These are phyloP conservation scores for Bombardia bombarda DNA, from an alignment of 495 filamentous ascomycete species.

Conservation along the genomic window DNA sequence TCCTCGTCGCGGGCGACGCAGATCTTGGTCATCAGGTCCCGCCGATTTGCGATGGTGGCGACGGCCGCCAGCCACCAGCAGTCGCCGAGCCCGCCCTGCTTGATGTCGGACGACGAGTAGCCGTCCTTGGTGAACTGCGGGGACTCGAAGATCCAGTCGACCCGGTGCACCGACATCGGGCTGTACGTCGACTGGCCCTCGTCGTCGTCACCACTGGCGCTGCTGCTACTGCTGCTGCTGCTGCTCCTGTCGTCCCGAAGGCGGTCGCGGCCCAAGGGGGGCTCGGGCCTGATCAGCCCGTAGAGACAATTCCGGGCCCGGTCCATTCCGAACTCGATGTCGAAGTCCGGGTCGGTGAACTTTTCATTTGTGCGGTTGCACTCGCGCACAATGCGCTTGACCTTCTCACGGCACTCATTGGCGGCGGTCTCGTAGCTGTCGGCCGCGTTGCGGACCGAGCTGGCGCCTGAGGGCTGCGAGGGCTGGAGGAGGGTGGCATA, in stretches of 20 bases:
- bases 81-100: slow-evolving; percentile 45
- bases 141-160: slow-evolving; percentile 62
- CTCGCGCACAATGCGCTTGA: slow-evolving; percentile 62
- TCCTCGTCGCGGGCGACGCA: slow-evolving; percentile 63
- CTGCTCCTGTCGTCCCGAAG: too few species aligned
- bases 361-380: slow-evolving; percentile 69
- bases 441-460: slow-evolving; percentile 21
- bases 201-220: slow-evolving; percentile 25
- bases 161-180: slow-evolving; percentile 17
- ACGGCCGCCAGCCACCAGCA: slow-evolving; percentile 76
- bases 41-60: slow-evolving; percentile 61
- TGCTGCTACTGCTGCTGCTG: too few species aligned
- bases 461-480: slow-evolving; percentile 8
- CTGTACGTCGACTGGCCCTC: slow-evolving; percentile 2
- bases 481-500: slow-evolving; percentile 22
- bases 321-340: slow-evolving; percentile 60
- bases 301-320: slow-evolving; percentile 18
- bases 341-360: slow-evolving; percentile 70
- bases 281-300: slow-evolving; percentile 11
- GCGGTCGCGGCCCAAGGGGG: neutral
- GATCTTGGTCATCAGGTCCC: slow-evolving; percentile 57
- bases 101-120: slow-evolving; percentile 49
- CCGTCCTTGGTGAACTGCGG: slow-evolving; percentile 68
- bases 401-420: slow-evolving; percentile 53
- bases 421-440: slow-evolving; percentile 56